Percentiles rank a stretch among this genome's conserved stretches.
phyloP scores from a whole-genome alignment of 306 rosid species.

The Malus sieversii region DNA sequence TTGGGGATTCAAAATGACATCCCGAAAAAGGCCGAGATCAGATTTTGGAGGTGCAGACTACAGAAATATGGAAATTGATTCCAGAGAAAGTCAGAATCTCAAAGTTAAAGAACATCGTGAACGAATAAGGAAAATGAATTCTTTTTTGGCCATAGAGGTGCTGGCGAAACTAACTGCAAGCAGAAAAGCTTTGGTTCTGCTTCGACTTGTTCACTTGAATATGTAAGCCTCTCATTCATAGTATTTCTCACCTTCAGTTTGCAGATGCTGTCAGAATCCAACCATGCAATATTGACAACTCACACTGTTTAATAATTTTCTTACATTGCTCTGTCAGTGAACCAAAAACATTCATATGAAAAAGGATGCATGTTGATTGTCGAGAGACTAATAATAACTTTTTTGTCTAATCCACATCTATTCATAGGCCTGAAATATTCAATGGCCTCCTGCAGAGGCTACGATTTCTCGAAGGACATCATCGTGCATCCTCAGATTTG shows the following conservation, averaged over 20 bases:
- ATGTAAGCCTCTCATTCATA: slow-evolving; percentile 35
- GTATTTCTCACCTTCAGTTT: slow-evolving; percentile 5
- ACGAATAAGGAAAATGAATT: slow-evolving; percentile 42
- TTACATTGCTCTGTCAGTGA: not conserved
- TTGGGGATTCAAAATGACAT: slow-evolving; percentile 44
- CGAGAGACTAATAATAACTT: slow-evolving; percentile 18
- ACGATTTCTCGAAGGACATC: slow-evolving; percentile 48
- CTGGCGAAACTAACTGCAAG: slow-evolving; percentile 55
- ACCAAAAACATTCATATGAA: not conserved
- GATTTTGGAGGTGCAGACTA: slow-evolving; percentile 17
- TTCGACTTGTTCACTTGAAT: slow-evolving; percentile 61
- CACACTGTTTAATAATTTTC: not conserved
- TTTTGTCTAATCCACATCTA: slow-evolving; percentile 12
- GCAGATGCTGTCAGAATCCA: not conserved
- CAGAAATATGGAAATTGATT: slow-evolving; percentile 39
- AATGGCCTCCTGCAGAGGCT: slow-evolving; percentile 59
- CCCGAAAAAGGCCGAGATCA: slow-evolving; percentile 29
- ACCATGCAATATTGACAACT: not conserved
- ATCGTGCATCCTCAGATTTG: slow-evolving; percentile 36
- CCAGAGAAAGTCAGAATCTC: slow-evolving; percentile 11
- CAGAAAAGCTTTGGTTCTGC: slow-evolving; percentile 52
- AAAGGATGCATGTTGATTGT: slow-evolving; percentile 1
- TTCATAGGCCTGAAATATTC: slow-evolving; percentile 64
- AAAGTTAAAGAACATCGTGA: slow-evolving; percentile 31
- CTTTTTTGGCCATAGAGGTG: slow-evolving; percentile 53